phyloP scores from a whole-genome alignment of 495 filamentous ascomycete species.

The Podospora pseudopauciseta region DNA sequence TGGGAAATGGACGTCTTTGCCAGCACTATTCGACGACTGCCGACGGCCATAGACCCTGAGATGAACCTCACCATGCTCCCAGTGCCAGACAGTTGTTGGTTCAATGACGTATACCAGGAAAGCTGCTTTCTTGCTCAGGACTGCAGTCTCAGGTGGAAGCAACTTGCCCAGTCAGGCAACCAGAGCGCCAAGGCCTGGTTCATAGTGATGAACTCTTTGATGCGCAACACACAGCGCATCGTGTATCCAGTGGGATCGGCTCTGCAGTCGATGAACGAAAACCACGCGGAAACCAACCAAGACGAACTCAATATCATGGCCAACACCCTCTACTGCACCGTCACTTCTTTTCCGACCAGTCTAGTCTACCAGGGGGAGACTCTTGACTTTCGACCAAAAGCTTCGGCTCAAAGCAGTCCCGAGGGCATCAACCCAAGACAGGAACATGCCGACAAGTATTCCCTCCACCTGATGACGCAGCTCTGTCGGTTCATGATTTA shows the following conservation, averaged over 20 bases:
- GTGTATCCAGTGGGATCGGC: constrained; percentile 15
- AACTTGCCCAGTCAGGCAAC: constrained; percentile 31
- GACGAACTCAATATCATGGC: constrained; percentile 19
- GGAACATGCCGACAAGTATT: constrained; percentile 24
- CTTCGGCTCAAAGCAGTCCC: neutral
- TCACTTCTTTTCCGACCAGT: constrained; percentile 20
- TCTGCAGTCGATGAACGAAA: neutral
- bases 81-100: constrained; percentile 34
- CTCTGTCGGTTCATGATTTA: constrained; percentile 35
- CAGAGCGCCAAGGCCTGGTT: constrained; percentile 38
- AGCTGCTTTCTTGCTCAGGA: constrained; percentile 32
- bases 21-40: constrained; percentile 31
- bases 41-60: constrained; percentile 33
- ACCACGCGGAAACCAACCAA: neutral
- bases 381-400: constrained; percentile 20
- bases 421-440: constrained; percentile 9
- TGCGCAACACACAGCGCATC: constrained; percentile 30
- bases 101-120: constrained; percentile 18
- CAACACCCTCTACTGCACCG: constrained; percentile 27
- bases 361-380: constrained; percentile 27
- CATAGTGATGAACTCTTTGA: constrained; percentile 35
- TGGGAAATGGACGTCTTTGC: constrained; percentile 44
- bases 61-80: constrained; percentile 29
- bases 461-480: constrained; percentile 33
- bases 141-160: constrained; percentile 30